These are phyloP conservation scores for Solanum sparsipilum DNA, from an alignment of 257 asterid species.

Conservation along the genomic window DNA sequence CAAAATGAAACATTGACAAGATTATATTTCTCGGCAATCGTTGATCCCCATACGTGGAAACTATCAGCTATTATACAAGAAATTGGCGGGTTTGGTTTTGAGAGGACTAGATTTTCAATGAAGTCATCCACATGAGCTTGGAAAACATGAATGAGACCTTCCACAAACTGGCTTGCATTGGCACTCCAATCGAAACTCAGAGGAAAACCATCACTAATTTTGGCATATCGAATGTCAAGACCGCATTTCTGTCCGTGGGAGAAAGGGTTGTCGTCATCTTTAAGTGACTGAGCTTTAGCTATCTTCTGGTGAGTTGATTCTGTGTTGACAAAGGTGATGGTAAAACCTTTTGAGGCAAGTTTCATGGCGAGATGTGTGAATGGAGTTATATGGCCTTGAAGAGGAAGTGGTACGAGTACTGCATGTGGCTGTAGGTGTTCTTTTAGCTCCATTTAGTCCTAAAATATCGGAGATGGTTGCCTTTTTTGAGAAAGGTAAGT, in stretches of 20 bases:
- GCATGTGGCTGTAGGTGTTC: conserved; percentile 9
- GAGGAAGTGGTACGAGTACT: conserved; percentile 13
- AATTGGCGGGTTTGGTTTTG: not conserved
- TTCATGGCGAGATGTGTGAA: conserved; percentile 12
- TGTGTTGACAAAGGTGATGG: conserved; percentile 17
- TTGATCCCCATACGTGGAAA: conserved; percentile 27
- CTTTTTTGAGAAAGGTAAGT: not conserved
- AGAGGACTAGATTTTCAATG: conserved; percentile 10
- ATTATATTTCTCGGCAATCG: conserved; percentile 24
- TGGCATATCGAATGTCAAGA: conserved; percentile 48
- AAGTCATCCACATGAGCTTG: conserved; percentile 30
- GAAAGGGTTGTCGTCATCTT: conserved; percentile 21
- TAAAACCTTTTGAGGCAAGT: conserved; percentile 30
- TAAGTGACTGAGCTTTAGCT: not conserved
- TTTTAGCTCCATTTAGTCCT: not conserved
- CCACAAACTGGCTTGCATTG: conserved; percentile 8
- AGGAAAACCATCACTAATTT: conserved; percentile 46
- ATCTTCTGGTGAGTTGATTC: conserved; percentile 18
- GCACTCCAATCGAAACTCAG: conserved; percentile 20
- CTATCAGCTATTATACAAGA: conserved; percentile 43
- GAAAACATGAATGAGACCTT: conserved; percentile 5
- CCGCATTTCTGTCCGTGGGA: conserved; percentile 32
- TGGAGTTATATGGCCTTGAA: conserved; percentile 32
- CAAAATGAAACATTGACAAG: conserved; percentile 48
- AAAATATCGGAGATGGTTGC: not conserved